Percentiles rank a stretch among this genome's conserved stretches.
Evolutionary conservation across 1,139 yeast genomes (phyloP).

Genomic region (Arxiozyma heterogenica): DNA sequence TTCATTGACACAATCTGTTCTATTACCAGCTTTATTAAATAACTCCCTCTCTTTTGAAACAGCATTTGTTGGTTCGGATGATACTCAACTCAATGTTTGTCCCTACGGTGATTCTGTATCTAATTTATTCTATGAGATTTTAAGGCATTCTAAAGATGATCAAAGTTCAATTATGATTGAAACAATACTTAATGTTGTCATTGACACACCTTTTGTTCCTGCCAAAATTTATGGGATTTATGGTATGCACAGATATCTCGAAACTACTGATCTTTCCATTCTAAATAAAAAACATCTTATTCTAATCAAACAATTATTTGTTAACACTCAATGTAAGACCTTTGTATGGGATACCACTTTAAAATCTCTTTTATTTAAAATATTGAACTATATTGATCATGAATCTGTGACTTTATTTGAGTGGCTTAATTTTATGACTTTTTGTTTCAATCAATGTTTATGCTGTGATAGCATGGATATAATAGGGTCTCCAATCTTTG

Average conservation of each 20-base stretch:
- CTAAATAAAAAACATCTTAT: slow-evolving; percentile 22
- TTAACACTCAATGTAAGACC: slow-evolving; percentile 41
- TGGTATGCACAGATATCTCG: slow-evolving; percentile 48
- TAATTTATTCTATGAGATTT: slow-evolving; percentile 39
- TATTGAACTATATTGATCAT: neutral
- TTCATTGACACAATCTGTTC: slow-evolving; percentile 37
- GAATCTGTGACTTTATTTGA: neutral
- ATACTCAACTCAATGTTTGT: slow-evolving; percentile 35
- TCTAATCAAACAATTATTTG: slow-evolving; percentile 40
- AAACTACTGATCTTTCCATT: slow-evolving; percentile 31
- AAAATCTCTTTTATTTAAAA: neutral
- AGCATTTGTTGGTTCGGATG: slow-evolving; percentile 5
- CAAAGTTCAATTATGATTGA: slow-evolving; percentile 23
- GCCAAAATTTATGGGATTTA: slow-evolving; percentile 53
- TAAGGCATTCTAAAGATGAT: slow-evolving; percentile 26
- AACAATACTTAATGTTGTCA: slow-evolving; percentile 40
- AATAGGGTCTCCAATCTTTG: neutral
- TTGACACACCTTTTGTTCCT: slow-evolving; percentile 54
- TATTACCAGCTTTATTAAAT: slow-evolving; percentile 57
- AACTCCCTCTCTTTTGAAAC: slow-evolving; percentile 48
- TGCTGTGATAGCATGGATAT: neutral
- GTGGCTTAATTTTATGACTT: neutral
- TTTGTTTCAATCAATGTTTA: neutral
- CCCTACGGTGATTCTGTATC: slow-evolving; percentile 48
- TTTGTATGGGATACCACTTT: neutral